phyloP scores from a whole-genome alignment of 2,329 filamentous ascomycete genomes.

The Aspergillus tubingensis region DNA sequence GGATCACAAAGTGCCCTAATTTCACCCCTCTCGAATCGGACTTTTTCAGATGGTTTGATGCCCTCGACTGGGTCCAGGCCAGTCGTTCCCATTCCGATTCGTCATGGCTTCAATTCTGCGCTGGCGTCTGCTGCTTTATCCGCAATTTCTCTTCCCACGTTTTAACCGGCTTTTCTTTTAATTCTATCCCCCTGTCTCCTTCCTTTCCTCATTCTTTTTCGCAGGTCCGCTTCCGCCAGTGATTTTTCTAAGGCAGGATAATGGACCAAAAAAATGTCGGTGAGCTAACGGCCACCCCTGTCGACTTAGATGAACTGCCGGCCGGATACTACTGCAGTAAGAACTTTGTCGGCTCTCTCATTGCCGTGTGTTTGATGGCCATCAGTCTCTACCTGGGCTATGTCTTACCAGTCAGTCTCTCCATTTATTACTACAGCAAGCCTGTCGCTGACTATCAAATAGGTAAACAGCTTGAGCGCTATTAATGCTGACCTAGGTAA shows the following conservation, averaged over 20 bases:
- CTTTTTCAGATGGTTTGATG: not conserved
- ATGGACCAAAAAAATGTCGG: not conserved
- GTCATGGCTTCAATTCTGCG: not conserved
- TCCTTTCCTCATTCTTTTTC: not conserved
- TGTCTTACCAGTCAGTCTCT: slow-evolving; percentile 15
- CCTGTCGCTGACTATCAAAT: not conserved
- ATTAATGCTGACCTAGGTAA: slow-evolving; percentile 31
- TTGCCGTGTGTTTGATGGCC: slow-evolving; percentile 6
- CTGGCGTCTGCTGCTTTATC: not conserved
- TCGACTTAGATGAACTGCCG: not conserved
- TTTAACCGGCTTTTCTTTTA: not conserved
- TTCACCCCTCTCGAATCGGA: not conserved
- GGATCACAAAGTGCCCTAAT: not conserved
- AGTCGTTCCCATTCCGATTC: not conserved
- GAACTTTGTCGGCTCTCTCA: slow-evolving; percentile 5
- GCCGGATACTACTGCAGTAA: slow-evolving; percentile 2
- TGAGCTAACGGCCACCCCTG: not conserved
- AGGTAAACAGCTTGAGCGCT: slow-evolving; percentile 22
- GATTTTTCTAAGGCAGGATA: not conserved
- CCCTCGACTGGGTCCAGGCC: not conserved
- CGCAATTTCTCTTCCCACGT: not conserved
- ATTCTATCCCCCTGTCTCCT: not conserved
- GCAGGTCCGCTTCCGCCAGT: not conserved
- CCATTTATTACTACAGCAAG: not conserved
- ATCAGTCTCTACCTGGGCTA: slow-evolving; percentile 27